These are phyloP conservation scores for Nannochloropsis gaditana DNA, from an alignment of 108 stramenopile genomes.

Conservation along the genomic window DNA sequence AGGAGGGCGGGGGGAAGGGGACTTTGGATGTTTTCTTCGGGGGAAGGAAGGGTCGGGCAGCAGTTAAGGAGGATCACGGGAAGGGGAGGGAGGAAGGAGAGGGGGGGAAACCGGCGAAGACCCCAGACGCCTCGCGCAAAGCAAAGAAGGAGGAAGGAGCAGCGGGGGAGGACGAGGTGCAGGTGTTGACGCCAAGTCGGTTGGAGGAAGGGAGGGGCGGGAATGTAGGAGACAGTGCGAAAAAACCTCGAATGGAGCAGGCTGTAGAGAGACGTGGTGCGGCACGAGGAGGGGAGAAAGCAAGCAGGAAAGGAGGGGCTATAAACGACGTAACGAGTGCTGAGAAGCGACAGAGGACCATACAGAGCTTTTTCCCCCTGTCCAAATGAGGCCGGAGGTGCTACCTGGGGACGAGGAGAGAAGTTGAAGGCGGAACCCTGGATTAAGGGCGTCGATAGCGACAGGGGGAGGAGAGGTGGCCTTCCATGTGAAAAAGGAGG, in stretches of 20 bases:
- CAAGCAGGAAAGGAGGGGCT: background rate
- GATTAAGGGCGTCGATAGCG: too few species aligned
- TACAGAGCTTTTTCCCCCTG: background rate
- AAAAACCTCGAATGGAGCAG: too few species aligned
- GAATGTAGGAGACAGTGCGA: too few species aligned
- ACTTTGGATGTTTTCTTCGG: background rate
- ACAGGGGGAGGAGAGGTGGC: too few species aligned
- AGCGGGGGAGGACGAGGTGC: background rate
- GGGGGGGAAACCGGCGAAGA: background rate
- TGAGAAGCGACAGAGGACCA: constrained; percentile 15
- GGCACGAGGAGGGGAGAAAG: background rate
- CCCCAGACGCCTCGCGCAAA: background rate
- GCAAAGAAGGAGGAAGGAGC: background rate
- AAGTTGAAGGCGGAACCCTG: too few species aligned
- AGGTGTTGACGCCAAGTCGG: background rate
- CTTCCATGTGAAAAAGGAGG: too few species aligned
- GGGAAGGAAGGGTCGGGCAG: background rate
- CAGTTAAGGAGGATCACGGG: background rate
- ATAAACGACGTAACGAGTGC: background rate
- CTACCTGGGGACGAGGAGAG: too few species aligned
- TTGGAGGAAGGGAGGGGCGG: too few species aligned
- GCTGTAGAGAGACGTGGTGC: background rate
- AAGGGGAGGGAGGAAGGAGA: background rate
- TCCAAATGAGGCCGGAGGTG: background rate
- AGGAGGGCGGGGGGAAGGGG: background rate